Evolutionary conservation across 2,329 filamentous ascomycete species (phyloP).

Genomic region (Purpureocillium takamizusanense): DNA sequence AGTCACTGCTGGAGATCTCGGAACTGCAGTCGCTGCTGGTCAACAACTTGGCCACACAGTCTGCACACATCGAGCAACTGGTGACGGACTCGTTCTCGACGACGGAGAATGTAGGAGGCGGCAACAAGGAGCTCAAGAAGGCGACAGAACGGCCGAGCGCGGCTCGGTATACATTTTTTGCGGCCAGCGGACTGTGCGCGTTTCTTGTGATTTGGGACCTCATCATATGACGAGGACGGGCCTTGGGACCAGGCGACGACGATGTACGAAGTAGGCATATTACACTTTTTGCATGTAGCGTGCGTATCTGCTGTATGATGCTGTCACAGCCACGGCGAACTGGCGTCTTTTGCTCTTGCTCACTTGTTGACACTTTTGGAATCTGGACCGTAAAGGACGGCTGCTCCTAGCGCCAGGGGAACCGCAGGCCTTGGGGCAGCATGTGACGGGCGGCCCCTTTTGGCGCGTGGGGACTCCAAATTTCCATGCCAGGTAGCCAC

Average conservation of each 20-base stretch:
- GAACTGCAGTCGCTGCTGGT: slow-evolving; percentile 86
- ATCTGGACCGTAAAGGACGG: too few relatives aligned
- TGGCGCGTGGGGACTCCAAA: slow-evolving; percentile 4
- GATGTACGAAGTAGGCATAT: too few relatives aligned
- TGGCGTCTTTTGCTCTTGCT: too few relatives aligned
- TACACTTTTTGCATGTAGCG: too few relatives aligned
- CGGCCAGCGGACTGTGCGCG: slow-evolving; percentile 64
- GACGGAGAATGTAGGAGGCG: slow-evolving; percentile 75
- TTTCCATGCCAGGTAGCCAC: slow-evolving; percentile 1
- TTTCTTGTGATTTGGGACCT: slow-evolving; percentile 74
- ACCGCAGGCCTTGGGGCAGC: neutral
- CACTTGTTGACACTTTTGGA: too few relatives aligned
- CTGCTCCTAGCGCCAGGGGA: too few relatives aligned
- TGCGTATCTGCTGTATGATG: too few relatives aligned
- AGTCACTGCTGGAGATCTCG: slow-evolving; percentile 84
- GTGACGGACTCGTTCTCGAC: slow-evolving; percentile 76
- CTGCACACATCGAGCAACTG: slow-evolving; percentile 81
- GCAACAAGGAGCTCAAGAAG: slow-evolving; percentile 85
- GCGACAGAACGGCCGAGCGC: slow-evolving; percentile 64
- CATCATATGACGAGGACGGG: slow-evolving; percentile 33
- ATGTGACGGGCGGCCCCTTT: slow-evolving; percentile 3
- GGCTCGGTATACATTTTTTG: slow-evolving; percentile 72
- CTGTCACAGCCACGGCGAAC: too few relatives aligned
- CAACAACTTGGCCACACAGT: slow-evolving; percentile 74
- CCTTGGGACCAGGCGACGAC: too few relatives aligned